Percentiles rank a stretch among this genome's conserved stretches.
Conservation (phyloP, 2,329 filamentous ascomycete species). For the Fusarium sublunatum region DNA sequence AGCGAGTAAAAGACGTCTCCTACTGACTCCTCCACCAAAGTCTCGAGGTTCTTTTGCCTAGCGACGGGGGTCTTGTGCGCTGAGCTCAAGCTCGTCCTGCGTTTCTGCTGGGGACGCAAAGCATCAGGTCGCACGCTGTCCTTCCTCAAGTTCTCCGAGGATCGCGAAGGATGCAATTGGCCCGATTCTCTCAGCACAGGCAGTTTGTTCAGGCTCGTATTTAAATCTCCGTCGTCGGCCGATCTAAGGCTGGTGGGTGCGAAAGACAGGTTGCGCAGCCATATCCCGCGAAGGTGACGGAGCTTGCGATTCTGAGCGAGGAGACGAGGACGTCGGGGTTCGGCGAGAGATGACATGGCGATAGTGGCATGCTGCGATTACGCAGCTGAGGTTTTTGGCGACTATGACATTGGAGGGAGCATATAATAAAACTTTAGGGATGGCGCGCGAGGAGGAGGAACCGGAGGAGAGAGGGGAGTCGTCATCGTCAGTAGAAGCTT, state of each 20-base stretch:
- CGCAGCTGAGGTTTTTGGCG: constrained; percentile 23
- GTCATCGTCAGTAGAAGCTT: constrained; percentile 40
- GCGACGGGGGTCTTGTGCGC: constrained; percentile 58
- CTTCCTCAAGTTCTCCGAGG: constrained; percentile 63
- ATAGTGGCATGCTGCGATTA: constrained; percentile 33
- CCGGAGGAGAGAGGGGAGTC: constrained; percentile 18
- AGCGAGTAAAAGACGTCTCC: constrained; percentile 92
- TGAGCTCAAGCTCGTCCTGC: constrained; percentile 63
- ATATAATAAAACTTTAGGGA: constrained; percentile 7
- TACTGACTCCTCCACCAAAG: constrained; percentile 75
- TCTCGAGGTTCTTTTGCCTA: constrained; percentile 80
- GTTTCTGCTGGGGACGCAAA: constrained; percentile 47
- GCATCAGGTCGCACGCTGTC: constrained; percentile 54
- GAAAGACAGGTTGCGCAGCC: constrained; percentile 85
- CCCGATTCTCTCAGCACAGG: constrained; percentile 59
- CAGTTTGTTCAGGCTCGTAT: constrained; percentile 76
- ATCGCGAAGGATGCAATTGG: constrained; percentile 66
- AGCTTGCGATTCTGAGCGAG: constrained; percentile 84
- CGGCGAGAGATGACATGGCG: constrained; percentile 53
- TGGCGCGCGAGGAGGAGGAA: not conserved
- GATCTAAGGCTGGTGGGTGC: constrained; percentile 68
- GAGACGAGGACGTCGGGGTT: constrained; percentile 62
- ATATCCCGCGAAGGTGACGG: constrained; percentile 87
- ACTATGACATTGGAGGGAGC: constrained; percentile 38
- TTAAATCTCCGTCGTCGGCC: constrained; percentile 82